Conservation (phyloP, 202 grass and related monocot species). For the Digitaria exilis region DNA sequence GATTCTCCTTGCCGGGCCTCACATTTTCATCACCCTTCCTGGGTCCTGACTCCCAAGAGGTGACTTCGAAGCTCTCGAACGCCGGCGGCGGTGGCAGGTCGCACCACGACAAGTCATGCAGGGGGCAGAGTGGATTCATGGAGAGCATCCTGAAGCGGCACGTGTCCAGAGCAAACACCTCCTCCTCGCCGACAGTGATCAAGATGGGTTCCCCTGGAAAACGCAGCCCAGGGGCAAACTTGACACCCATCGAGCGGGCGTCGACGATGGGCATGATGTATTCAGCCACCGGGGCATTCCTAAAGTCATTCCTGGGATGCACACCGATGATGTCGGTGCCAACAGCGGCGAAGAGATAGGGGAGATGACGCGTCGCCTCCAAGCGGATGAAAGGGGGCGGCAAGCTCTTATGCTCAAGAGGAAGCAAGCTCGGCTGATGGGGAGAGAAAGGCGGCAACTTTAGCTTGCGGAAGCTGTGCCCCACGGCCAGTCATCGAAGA, state of each 20-base stretch:
- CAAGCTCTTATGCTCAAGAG: too few relatives aligned
- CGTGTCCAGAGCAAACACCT: background rate
- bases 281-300: background rate
- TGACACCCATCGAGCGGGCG: background rate
- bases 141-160: background rate
- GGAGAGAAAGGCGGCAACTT: background rate
- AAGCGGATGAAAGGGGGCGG: background rate
- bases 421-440: background rate
- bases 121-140: too few relatives aligned
- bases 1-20: background rate
- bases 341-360: background rate
- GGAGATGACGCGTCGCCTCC: background rate
- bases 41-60: background rate
- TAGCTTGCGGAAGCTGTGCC: too few relatives aligned
- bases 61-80: background rate
- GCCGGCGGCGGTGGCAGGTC: background rate
- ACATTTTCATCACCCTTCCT: background rate
- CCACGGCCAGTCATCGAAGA: too few relatives aligned
- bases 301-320: background rate
- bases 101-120: background rate
- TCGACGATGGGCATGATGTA: background rate
- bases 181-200: background rate
- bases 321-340: background rate
- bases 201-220: background rate
- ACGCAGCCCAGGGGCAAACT: background rate